Conservation (phyloP, 2,329 filamentous ascomycete genomes). For the Alternaria rosae region DNA sequence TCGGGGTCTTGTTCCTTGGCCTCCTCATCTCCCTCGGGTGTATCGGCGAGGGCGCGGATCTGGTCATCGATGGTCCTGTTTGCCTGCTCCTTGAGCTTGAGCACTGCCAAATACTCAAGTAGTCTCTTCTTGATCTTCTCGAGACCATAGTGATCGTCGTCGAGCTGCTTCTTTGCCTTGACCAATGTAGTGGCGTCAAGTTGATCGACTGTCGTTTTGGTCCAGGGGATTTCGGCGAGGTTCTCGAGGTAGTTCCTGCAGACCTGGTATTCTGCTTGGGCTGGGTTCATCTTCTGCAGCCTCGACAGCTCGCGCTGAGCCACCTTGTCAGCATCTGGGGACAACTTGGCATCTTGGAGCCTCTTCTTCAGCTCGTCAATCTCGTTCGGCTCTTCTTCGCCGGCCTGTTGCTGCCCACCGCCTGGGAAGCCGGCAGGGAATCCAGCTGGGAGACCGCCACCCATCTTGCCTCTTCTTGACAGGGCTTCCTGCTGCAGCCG, state of each 20-base stretch:
- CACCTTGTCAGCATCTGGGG: slow-evolving; percentile 86
- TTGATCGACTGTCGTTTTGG: slow-evolving; percentile 81
- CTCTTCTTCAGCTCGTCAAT: slow-evolving; percentile 90
- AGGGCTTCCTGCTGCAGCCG: slow-evolving; percentile 54
- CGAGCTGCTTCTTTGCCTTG: slow-evolving; percentile 84
- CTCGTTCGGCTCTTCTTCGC: slow-evolving; percentile 84
- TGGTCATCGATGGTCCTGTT: slow-evolving; percentile 84
- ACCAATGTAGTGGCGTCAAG: slow-evolving; percentile 81
- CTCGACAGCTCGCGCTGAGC: slow-evolving; percentile 88
- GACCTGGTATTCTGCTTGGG: slow-evolving; percentile 95
- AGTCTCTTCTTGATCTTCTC: slow-evolving; percentile 97
- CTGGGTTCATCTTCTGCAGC: slow-evolving; percentile 93
- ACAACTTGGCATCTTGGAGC: slow-evolving; percentile 80
- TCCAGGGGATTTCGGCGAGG: slow-evolving; percentile 92
- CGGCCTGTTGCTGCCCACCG: slow-evolving; percentile 54
- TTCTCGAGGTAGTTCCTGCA: slow-evolving; percentile 94
- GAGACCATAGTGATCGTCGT: slow-evolving; percentile 94
- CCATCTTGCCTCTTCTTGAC: slow-evolving; percentile 43
- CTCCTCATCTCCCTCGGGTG: slow-evolving; percentile 47
- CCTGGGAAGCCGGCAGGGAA: slow-evolving; percentile 55
- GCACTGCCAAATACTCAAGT: slow-evolving; percentile 93
- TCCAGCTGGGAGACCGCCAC: slow-evolving; percentile 43
- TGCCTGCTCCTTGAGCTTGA: slow-evolving; percentile 90
- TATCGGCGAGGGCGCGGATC: slow-evolving; percentile 65
- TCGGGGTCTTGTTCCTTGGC: slow-evolving; percentile 49